Evolutionary conservation across 2,329 filamentous ascomycete genomes (phyloP).

Genomic region (Aspergillus brunneoviolaceus): DNA sequence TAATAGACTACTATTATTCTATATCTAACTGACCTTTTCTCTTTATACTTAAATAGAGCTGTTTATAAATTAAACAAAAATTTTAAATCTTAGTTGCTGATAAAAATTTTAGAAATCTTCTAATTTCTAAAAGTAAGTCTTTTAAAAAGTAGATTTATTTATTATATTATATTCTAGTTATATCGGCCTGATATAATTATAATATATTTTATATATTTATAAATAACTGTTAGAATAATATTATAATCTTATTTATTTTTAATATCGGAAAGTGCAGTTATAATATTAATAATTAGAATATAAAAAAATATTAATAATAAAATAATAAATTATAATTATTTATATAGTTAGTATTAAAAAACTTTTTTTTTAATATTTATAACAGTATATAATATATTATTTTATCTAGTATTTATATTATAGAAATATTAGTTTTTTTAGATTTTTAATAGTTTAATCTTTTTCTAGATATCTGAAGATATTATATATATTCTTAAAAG

Average conservation of each 20-base stretch:
- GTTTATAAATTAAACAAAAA: conserved; percentile 4
- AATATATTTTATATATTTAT: neutral
- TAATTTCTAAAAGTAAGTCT: neutral
- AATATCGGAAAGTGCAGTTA: neutral
- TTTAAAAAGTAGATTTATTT: neutral
- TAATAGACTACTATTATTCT: too few relatives aligned
- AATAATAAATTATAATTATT: neutral
- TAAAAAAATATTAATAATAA: neutral
- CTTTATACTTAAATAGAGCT: conserved; percentile 13
- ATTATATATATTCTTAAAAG: neutral
- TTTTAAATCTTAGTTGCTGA: conserved; percentile 6
- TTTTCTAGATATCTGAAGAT: neutral
- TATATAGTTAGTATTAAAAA: neutral
- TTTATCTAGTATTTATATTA: neutral
- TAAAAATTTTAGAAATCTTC: neutral
- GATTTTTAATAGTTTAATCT: neutral
- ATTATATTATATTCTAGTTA: neutral
- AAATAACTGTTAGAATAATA: neutral
- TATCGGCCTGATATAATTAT: neutral
- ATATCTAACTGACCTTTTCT: too few relatives aligned
- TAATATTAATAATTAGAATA: neutral
- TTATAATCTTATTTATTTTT: too few relatives aligned
- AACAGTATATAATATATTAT: neutral
- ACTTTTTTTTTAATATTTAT: neutral
- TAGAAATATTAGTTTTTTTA: neutral